A percentile compares a stretch with the other conserved stretches of the same genome.
These are phyloP conservation scores for Xylariaceae sp. DNA, from an alignment of 2,329 filamentous ascomycete genomes.

Conservation along the genomic window DNA sequence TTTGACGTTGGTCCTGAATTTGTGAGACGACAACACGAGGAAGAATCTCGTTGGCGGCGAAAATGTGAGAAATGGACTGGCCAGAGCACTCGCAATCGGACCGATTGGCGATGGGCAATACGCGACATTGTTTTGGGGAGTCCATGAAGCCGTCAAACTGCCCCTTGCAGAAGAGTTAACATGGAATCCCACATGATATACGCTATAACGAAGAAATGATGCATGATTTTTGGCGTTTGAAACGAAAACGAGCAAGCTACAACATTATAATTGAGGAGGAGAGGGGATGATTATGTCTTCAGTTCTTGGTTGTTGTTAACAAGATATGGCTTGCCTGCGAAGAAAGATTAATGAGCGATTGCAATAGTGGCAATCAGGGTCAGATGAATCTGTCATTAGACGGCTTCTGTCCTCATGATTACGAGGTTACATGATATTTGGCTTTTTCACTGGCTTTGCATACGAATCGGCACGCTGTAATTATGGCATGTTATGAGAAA, in stretches of 20 bases:
- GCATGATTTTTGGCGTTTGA: conserved; percentile 9
- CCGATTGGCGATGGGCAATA: conserved; percentile 79
- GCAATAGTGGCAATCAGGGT: not conserved
- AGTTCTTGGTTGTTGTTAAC: conserved; percentile 19
- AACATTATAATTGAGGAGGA: conserved; percentile 21
- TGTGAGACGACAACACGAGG: conserved; percentile 83
- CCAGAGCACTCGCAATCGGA: conserved; percentile 59
- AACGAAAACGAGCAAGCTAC: conserved; percentile 13
- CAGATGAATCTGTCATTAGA: conserved; percentile 10
- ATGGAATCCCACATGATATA: conserved; percentile 19
- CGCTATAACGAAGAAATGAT: conserved; percentile 29
- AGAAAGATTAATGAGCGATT: conserved; percentile 9
- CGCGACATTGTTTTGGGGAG: conserved; percentile 59
- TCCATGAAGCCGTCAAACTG: conserved; percentile 2
- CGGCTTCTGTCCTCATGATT: conserved; percentile 10
- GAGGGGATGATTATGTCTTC: conserved; percentile 4
- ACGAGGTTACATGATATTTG: conserved; percentile 19
- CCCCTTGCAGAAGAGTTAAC: conserved; percentile 2
- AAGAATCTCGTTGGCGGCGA: conserved; percentile 88
- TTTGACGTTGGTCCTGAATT: conserved; percentile 98
- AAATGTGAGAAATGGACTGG: conserved; percentile 88
- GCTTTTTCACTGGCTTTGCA: conserved; percentile 26
- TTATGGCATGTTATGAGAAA: conserved; percentile 18
- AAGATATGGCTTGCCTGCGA: conserved; percentile 17
- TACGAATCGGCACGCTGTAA: conserved; percentile 16